Conservation (phyloP, 192 early-diverging fungal genomes). For the Coemansia sp. region DNA sequence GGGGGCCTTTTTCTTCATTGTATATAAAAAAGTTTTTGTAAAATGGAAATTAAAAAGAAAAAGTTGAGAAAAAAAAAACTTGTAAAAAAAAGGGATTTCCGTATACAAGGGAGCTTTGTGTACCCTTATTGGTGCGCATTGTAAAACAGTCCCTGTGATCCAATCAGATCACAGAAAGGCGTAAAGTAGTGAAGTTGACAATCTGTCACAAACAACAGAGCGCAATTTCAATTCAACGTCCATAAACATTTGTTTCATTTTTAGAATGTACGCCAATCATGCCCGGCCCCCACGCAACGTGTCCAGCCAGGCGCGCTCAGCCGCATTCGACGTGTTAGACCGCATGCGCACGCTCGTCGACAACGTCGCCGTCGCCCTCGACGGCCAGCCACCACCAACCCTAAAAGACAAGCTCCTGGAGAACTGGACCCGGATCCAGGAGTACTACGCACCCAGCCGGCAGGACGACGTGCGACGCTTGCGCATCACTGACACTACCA, state of each 20-base stretch:
- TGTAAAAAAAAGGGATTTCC: not conserved
- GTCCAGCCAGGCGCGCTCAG: constrained; percentile 5
- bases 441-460: constrained; percentile 30
- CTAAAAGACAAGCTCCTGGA: constrained; percentile 32
- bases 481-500: constrained; percentile 28
- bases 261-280: not conserved
- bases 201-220: too few relatives aligned
- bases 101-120: too few relatives aligned
- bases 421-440: constrained; percentile 48
- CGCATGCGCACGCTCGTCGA: constrained; percentile 36
- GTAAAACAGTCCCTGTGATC: too few relatives aligned
- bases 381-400: constrained; percentile 28
- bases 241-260: not conserved
- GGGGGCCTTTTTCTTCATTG: too few relatives aligned
- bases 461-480: constrained; percentile 21
- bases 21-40: too few relatives aligned
- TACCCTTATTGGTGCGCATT: too few relatives aligned
- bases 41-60: not conserved
- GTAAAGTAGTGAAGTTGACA: too few relatives aligned
- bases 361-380: constrained; percentile 32
- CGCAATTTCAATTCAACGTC: too few relatives aligned
- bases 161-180: too few relatives aligned
- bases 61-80: not conserved
- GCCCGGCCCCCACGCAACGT: not conserved
- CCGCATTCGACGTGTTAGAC: constrained; percentile 10